phyloP scores from a whole-genome alignment of 139 green algal species.

The Bryopsis sp. region DNA sequence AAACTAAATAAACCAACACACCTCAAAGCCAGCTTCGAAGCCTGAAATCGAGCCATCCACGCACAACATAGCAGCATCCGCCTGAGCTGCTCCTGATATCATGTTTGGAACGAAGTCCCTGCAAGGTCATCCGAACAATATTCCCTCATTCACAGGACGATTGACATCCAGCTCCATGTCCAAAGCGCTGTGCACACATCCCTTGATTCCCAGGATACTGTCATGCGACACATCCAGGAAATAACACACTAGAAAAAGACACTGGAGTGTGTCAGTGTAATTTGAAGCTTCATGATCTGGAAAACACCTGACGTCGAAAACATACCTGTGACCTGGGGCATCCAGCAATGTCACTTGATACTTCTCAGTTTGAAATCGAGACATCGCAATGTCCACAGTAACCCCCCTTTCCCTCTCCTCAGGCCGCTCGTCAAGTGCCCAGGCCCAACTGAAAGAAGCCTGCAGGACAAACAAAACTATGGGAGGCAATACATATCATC shows the following conservation, averaged over 20 bases:
- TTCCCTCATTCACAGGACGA: background rate
- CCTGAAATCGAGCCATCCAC: constrained; percentile 82
- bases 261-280: no score
- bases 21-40: constrained; percentile 90
- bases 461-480: constrained; percentile 20
- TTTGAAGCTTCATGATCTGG: no score
- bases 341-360: constrained; percentile 77
- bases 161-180: no score
- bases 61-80: constrained; percentile 89
- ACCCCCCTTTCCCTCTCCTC: constrained; percentile 87
- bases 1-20: constrained; percentile 1
- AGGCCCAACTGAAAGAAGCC: constrained; percentile 92
- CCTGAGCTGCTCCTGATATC: constrained; percentile 74
- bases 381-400: constrained; percentile 87
- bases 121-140: background rate
- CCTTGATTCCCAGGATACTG: no score
- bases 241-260: no score
- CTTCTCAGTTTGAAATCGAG: constrained; percentile 32
- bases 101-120: constrained; percentile 96
- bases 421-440: constrained; percentile 86
- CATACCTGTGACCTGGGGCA: constrained; percentile 76
- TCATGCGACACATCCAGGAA: no score
- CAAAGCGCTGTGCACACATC: no score
- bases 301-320: no score
- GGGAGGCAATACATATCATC: background rate